Percentiles rank a stretch among this genome's conserved stretches.
phyloP scores from a whole-genome alignment of 1,284 basidiomycete species.

The Ceratobasidium theobromae region DNA sequence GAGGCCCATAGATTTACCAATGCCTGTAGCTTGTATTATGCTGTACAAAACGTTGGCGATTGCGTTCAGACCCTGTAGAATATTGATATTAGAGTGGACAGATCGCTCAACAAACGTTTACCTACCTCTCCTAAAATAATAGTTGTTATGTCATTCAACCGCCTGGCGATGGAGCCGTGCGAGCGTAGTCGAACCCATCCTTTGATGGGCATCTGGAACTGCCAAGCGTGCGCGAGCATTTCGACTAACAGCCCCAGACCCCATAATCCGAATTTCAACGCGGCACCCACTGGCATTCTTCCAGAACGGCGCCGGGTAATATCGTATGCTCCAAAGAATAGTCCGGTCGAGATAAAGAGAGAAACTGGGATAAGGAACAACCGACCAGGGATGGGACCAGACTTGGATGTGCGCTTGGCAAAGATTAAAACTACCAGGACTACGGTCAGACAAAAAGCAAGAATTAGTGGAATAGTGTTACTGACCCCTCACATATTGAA shows the following conservation, averaged over 20 bases:
- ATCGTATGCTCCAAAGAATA: not conserved
- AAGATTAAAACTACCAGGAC: not conserved
- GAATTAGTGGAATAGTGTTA: not conserved
- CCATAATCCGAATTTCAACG: not conserved
- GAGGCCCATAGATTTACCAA: not conserved
- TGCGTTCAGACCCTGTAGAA: conserved; percentile 6
- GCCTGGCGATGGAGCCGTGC: not conserved
- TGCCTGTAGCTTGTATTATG: conserved; percentile 8
- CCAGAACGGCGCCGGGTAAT: not conserved
- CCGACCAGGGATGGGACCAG: not conserved
- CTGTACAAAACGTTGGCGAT: conserved; percentile 14
- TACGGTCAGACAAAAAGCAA: not conserved
- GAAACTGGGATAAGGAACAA: conserved; percentile 1
- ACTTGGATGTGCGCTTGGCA: not conserved
- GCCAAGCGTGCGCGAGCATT: not conserved
- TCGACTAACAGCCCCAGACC: not conserved
- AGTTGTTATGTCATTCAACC: not conserved
- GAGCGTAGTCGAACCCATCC: not conserved
- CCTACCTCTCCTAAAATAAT: conserved; percentile 21
- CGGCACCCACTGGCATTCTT: not conserved
- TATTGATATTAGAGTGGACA: too few relatives aligned
- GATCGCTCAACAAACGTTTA: too few relatives aligned
- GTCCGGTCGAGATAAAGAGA: not conserved
- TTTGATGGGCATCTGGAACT: not conserved
- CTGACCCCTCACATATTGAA: not conserved